Percentiles rank a stretch among this genome's conserved stretches.
Conservation (phyloP, 768 basidiomycete species). For the Rhizopogon vesiculosus region DNA sequence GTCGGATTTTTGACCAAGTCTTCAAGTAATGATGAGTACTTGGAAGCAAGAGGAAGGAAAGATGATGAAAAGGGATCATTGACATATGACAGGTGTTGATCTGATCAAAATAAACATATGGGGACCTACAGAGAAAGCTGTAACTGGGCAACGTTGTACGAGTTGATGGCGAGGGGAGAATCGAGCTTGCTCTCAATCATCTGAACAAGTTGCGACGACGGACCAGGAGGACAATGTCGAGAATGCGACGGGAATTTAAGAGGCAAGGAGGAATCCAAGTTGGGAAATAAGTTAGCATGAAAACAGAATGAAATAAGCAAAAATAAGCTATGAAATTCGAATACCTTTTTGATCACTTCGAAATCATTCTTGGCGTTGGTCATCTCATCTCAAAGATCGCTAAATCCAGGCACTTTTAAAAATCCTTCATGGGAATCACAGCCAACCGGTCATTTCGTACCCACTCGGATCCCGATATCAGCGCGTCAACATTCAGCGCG, state of each 20-base stretch:
- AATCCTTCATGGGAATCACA: slow-evolving; percentile 28
- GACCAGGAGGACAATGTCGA: neutral
- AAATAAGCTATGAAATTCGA: slow-evolving; percentile 4
- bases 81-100: slow-evolving; percentile 21
- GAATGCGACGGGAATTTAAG: slow-evolving; percentile 17
- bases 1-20: slow-evolving; percentile 39
- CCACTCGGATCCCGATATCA: slow-evolving; percentile 11
- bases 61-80: slow-evolving; percentile 22
- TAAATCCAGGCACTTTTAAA: slow-evolving; percentile 25
- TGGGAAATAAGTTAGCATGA: slow-evolving; percentile 2
- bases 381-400: slow-evolving; percentile 18
- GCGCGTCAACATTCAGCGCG: slow-evolving; percentile 8
- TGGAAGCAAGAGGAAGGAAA: slow-evolving; percentile 11
- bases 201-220: slow-evolving; percentile 9
- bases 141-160: slow-evolving; percentile 61
- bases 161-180: slow-evolving; percentile 38
- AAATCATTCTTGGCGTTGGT: neutral
- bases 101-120: neutral
- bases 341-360: neutral
- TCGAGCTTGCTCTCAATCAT: slow-evolving; percentile 56
- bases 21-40: slow-evolving; percentile 10
- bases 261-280: slow-evolving; percentile 6
- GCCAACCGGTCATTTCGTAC: slow-evolving; percentile 25
- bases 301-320: slow-evolving; percentile 2
- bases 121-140: slow-evolving; percentile 52